phyloP scores from a whole-genome alignment of 805 yeast genomes.

The Kuraishia capsulata region DNA sequence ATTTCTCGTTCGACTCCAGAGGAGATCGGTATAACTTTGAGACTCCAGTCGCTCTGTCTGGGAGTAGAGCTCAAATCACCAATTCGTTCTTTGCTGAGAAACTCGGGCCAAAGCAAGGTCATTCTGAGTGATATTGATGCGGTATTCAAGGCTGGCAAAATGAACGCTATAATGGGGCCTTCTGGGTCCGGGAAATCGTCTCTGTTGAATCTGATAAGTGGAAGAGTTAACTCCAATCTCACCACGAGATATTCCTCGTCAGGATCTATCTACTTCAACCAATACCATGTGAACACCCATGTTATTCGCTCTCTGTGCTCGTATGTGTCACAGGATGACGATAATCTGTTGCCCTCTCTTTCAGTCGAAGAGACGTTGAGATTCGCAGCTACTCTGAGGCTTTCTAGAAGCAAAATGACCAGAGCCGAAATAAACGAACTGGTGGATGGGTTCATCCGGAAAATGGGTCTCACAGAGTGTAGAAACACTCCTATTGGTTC shows the following conservation, averaged over 20 bases:
- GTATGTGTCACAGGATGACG: slow-evolving; percentile 78
- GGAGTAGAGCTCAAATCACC: neutral
- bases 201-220: slow-evolving; percentile 51
- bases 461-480: slow-evolving; percentile 65
- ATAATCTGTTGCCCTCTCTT: slow-evolving; percentile 55
- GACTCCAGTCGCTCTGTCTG: neutral
- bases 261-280: slow-evolving; percentile 38
- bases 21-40: neutral
- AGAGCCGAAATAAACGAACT: slow-evolving; percentile 29
- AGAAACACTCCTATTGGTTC: slow-evolving; percentile 65
- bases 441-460: slow-evolving; percentile 51
- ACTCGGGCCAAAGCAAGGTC: slow-evolving; percentile 10
- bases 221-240: slow-evolving; percentile 34
- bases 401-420: slow-evolving; percentile 33
- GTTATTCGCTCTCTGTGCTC: slow-evolving; percentile 44
- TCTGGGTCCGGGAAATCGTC: slow-evolving; percentile 77
- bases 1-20: neutral
- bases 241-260: slow-evolving; percentile 17
- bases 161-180: slow-evolving; percentile 75
- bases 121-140: slow-evolving; percentile 42
- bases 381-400: slow-evolving; percentile 62
- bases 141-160: slow-evolving; percentile 39
- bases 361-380: slow-evolving; percentile 73
- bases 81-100: neutral
- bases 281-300: slow-evolving; percentile 19